These are phyloP conservation scores for Aspergillus candidus DNA, from an alignment of 2,329 filamentous ascomycete species.

Conservation along the genomic window DNA sequence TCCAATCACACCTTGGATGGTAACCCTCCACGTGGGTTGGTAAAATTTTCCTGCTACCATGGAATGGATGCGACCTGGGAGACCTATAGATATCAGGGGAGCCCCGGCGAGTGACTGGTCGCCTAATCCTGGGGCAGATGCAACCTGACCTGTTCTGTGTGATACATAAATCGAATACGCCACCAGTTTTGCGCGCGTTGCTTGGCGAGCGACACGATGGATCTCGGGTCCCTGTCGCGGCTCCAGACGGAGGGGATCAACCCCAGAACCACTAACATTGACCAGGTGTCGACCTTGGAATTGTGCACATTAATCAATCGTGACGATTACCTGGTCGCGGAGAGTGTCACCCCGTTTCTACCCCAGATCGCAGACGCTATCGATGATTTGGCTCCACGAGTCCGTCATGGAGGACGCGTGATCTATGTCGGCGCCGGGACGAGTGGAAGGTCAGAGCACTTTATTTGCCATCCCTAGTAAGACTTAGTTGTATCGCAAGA, in stretches of 20 bases:
- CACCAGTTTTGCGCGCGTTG: no score
- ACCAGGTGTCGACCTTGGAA: conserved; percentile 33
- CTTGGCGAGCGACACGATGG: conserved; percentile 3
- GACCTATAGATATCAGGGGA: no score
- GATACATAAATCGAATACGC: not conserved
- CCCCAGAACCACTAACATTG: conserved; percentile 29
- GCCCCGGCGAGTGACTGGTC: no score
- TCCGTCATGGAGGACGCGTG: conserved; percentile 19
- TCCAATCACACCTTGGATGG: no score
- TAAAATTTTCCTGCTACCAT: no score
- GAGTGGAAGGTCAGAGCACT: conserved; percentile 34
- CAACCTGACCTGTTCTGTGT: conserved; percentile 1
- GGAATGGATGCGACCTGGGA: no score
- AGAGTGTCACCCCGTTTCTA: conserved; percentile 27
- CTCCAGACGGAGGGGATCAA: conserved; percentile 38
- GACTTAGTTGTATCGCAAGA: no score
- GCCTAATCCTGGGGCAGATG: no score
- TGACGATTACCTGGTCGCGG: conserved; percentile 31
- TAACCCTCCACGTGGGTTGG: no score
- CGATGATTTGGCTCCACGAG: not conserved
- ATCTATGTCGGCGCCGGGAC: conserved; percentile 41
- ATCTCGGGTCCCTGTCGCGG: conserved; percentile 18
- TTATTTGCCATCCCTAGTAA: not conserved
- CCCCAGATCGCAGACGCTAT: conserved; percentile 26
- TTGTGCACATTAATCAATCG: conserved; percentile 35